Conservation (phyloP, 345 rosid species). For the Eucalyptus grandis region DNA sequence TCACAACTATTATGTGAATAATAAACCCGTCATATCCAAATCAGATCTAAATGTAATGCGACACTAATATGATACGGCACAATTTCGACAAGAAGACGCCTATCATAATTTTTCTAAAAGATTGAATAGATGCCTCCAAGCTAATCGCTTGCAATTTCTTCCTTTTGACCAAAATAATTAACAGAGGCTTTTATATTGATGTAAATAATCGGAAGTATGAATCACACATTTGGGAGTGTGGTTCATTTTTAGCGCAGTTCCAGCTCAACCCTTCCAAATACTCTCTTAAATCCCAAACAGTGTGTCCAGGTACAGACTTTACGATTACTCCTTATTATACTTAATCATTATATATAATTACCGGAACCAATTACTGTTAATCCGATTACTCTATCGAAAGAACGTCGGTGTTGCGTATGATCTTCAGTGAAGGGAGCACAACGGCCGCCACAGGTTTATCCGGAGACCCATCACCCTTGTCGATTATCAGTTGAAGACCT, state of each 20-base stretch:
- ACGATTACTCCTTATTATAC: background rate
- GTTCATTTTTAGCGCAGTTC: background rate
- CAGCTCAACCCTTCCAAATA: background rate
- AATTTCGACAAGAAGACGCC: background rate
- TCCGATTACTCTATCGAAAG: background rate
- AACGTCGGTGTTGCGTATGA: slow-evolving; percentile 49
- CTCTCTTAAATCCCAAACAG: background rate
- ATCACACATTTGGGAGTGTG: background rate
- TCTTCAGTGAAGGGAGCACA: slow-evolving; percentile 57
- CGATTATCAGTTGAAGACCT: slow-evolving; percentile 61
- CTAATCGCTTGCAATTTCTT: background rate
- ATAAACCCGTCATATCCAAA: background rate
- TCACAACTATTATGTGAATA: accelerated
- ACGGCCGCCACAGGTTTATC: slow-evolving; percentile 63
- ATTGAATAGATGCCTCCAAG: background rate
- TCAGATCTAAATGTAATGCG: background rate
- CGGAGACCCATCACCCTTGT: slow-evolving; percentile 65
- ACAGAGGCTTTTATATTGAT: too few relatives aligned
- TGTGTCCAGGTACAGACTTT: background rate
- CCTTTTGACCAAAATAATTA: background rate
- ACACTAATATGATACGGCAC: accelerated
- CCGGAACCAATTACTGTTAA: background rate
- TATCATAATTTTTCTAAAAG: background rate
- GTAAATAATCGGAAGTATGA: background rate
- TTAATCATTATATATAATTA: background rate